Conservation (phyloP, 768 basidiomycete genomes). For the Trametes cinnabarina region DNA sequence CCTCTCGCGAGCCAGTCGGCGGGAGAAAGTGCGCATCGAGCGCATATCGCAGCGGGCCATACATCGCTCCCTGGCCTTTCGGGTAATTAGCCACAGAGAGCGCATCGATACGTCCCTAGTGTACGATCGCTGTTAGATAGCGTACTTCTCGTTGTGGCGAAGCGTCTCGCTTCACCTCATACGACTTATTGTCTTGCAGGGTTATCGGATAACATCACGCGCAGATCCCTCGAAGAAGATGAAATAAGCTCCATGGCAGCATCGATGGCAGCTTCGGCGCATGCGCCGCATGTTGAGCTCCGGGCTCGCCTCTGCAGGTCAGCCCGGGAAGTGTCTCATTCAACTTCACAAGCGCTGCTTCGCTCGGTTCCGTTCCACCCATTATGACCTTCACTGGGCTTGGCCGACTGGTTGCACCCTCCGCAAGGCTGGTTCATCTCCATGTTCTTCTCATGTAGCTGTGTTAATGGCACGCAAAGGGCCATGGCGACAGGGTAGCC, state of each 20-base stretch:
- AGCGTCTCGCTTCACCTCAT: neutral
- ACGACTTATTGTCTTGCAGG: neutral
- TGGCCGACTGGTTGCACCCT: too few species aligned
- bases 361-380: too few species aligned
- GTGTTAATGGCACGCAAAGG: too few species aligned
- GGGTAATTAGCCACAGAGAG: neutral
- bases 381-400: too few species aligned
- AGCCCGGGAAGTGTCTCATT: neutral
- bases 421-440: too few species aligned
- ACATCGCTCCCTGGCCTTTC: neutral
- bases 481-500: too few species aligned
- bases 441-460: too few species aligned
- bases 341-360: too few species aligned
- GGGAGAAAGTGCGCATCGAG: neutral
- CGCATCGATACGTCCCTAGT: slow-evolving; percentile 4
- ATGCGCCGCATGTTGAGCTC: neutral
- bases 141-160: neutral
- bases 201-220: slow-evolving; percentile 9
- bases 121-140: slow-evolving; percentile 13
- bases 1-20: neutral
- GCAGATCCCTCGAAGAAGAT: neutral
- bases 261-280: neutral
- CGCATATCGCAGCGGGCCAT: neutral
- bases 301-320: neutral
- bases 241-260: neutral